Base-by-base conservation (phyloP, 331 rosid genomes). In the Malus hybrid region DNA sequence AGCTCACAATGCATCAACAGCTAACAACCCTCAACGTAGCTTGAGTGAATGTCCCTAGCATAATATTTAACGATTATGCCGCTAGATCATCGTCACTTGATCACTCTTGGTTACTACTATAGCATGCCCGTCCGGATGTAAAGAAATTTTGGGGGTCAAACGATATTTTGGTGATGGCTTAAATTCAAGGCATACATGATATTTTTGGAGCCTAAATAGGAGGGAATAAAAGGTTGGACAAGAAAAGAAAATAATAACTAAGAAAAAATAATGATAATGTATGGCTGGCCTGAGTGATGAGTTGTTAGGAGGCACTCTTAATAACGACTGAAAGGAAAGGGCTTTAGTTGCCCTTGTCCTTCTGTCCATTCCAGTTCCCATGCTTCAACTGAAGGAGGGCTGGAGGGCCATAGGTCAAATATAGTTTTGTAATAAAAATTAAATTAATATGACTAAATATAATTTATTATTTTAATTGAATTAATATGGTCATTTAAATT, bases 221-320 rank as follows among this genome's bases (percentile, higher is more conserved):
- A 39, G 18, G 20, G 18, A 5, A 58, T 22, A 72, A 33, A 34
- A 55, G 19, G 57, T 52, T 1, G 12, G 7, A 39, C 5, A 24
- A 34, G 34, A 58, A 36, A 30, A 34, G 46, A 7, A 72, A 26
- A 28, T 18, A 68, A 68, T 1, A 68, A 42, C 11, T 71, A 32
- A 6, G 0, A 33, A 56, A 28, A 19, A 67, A 67, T 7, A 15
- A 50, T 50, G 22, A 34, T 72, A 46, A 64, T 33, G 64, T 14
- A 33, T 15, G 61, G 36, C 33, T 63, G 71, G 55, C 64, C 72
- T 52, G 28, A 15, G 6, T 73, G 77, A 73, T 53, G 72, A 63
- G 72, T 73, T 78, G 72, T 78, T 63, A 71, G 72, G 72, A 26
- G 58, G 67, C 81, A 71, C 3, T 64, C 68, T 78, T 78, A 53